phyloP scores from a whole-genome alignment of 345 rosid genomes.

The Mercurialis annua region DNA sequence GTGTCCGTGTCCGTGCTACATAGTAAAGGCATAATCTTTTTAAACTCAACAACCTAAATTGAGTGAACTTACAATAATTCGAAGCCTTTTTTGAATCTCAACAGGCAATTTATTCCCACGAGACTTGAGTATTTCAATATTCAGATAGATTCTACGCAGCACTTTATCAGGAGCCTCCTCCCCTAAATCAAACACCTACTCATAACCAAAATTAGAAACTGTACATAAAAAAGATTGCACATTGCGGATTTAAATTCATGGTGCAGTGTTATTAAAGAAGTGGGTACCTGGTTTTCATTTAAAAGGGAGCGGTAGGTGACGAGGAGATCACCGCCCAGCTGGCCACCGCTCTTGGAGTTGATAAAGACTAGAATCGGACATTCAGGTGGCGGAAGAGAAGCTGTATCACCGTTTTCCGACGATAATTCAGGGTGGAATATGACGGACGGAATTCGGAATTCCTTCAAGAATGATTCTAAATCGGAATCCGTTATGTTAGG shows the following conservation, averaged over 20 bases:
- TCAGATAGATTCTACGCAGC: slow-evolving; percentile 52
- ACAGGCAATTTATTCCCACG: slow-evolving; percentile 40
- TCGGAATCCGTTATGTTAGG: slow-evolving; percentile 35
- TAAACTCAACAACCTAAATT: neutral
- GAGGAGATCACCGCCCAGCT: slow-evolving; percentile 77
- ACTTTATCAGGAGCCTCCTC: slow-evolving; percentile 62
- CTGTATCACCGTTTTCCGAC: slow-evolving; percentile 4
- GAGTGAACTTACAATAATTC: slow-evolving; percentile 56
- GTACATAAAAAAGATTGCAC: too few relatives aligned
- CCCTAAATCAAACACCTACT: slow-evolving; percentile 74
- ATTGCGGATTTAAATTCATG: too few relatives aligned
- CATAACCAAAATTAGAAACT: neutral
- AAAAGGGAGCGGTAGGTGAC: slow-evolving; percentile 56
- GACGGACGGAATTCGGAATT: slow-evolving; percentile 57
- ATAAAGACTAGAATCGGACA: slow-evolving; percentile 71
- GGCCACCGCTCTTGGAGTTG: slow-evolving; percentile 91
- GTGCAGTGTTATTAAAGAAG: too few relatives aligned
- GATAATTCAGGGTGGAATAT: slow-evolving; percentile 45
- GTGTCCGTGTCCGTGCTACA: too few relatives aligned
- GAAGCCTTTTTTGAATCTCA: slow-evolving; percentile 47
- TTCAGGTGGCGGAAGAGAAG: slow-evolving; percentile 24
- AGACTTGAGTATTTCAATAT: slow-evolving; percentile 56
- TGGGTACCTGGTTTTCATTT: slow-evolving; percentile 51
- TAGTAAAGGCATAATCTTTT: neutral
- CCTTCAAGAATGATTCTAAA: slow-evolving; percentile 14